Evolutionary conservation across 1,284 basidiomycete genomes (phyloP).

Genomic region (Cutaneotrichosporon sp.): DNA sequence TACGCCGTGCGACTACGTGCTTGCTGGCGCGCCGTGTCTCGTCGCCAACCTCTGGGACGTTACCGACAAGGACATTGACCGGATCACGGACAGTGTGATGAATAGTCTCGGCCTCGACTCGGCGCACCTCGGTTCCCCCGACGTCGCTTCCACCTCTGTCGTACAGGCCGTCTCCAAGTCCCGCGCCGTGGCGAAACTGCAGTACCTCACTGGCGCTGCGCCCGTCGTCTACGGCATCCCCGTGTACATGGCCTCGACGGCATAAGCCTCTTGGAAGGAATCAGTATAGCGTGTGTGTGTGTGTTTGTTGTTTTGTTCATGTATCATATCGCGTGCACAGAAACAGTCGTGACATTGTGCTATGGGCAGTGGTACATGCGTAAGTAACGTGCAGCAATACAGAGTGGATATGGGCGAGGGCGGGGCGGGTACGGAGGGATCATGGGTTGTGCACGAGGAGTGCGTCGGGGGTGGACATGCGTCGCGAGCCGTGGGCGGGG

Average conservation of each 20-base stretch:
- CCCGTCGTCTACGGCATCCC: constrained; percentile 93
- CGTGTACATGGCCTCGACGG: constrained; percentile 21
- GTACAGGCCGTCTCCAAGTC: constrained; percentile 74
- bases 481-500: background rate
- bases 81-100: constrained; percentile 78
- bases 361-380: too few relatives aligned
- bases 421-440: too few relatives aligned
- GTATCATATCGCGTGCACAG: too few relatives aligned
- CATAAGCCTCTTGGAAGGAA: background rate
- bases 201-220: constrained; percentile 92
- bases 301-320: too few relatives aligned
- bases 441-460: constrained; percentile 5
- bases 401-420: too few relatives aligned
- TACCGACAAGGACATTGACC: constrained; percentile 94
- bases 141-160: constrained; percentile 51
- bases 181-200: constrained; percentile 75
- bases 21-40: constrained; percentile 89
- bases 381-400: too few relatives aligned
- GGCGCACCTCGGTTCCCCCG: constrained; percentile 6
- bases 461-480: constrained; percentile 15
- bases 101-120: constrained; percentile 61
- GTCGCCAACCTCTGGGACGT: constrained; percentile 98
- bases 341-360: too few relatives aligned
- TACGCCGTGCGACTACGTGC: constrained; percentile 88
- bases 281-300: background rate